Conservation (phyloP, 495 filamentous ascomycete species). For the Diplogelasinospora grovesii region DNA sequence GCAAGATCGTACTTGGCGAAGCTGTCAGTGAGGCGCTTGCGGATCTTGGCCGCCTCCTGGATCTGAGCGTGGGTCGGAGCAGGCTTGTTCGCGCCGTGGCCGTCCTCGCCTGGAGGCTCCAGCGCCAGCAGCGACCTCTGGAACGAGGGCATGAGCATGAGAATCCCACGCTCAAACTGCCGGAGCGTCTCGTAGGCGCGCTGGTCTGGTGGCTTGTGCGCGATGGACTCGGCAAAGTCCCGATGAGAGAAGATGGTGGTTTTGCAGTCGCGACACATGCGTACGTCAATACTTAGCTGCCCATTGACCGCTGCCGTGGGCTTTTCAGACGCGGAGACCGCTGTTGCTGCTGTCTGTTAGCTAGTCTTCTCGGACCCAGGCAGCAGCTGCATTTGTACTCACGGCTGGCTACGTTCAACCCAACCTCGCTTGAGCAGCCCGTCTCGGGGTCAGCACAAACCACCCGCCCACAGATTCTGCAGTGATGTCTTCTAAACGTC, state of each 20-base stretch:
- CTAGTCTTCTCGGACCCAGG: background rate
- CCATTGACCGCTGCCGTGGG: slow-evolving; percentile 24
- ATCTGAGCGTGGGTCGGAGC: slow-evolving; percentile 71
- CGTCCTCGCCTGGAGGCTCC: slow-evolving; percentile 35
- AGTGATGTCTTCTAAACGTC: slow-evolving; percentile 87
- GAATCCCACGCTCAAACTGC: slow-evolving; percentile 87
- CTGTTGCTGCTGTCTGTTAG: slow-evolving; percentile 9
- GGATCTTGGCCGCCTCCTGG: slow-evolving; percentile 80
- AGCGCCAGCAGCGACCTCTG: slow-evolving; percentile 64
- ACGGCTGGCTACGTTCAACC: slow-evolving; percentile 65
- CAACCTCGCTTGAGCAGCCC: slow-evolving; percentile 77
- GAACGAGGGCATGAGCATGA: slow-evolving; percentile 76
- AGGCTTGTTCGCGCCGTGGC: slow-evolving; percentile 53
- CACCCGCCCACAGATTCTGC: slow-evolving; percentile 83
- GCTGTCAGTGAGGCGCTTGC: slow-evolving; percentile 83
- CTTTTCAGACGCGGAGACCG: slow-evolving; percentile 55
- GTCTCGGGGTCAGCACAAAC: slow-evolving; percentile 84
- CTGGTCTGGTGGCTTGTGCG: slow-evolving; percentile 64
- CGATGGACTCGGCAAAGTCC: slow-evolving; percentile 69
- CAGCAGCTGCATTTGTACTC: too few species aligned
- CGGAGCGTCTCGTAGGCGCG: slow-evolving; percentile 79
- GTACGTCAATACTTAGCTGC: slow-evolving; percentile 66
- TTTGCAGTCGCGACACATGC: slow-evolving; percentile 89
- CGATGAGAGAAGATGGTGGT: slow-evolving; percentile 73
- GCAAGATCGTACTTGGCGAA: slow-evolving; percentile 87